phyloP scores from a whole-genome alignment of 352 stramenopile species.

The Globisporangium parvum region DNA sequence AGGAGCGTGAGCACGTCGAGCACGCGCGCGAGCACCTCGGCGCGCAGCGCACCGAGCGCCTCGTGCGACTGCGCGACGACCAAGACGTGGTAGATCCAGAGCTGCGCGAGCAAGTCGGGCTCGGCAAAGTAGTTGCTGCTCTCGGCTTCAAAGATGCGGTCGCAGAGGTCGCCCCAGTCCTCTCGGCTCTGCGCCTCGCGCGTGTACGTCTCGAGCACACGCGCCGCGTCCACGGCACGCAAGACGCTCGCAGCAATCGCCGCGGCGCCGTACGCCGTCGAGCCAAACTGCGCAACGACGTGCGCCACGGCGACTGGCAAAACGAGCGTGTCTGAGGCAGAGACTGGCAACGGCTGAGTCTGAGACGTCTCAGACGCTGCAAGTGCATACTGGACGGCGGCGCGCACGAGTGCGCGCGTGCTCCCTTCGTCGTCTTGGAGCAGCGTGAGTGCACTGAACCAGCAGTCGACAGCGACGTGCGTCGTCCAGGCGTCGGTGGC shows the following conservation, averaged over 20 bases:
- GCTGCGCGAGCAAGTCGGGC: slow-evolving; percentile 51
- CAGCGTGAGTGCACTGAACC: slow-evolving; percentile 49
- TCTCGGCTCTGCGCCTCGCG: slow-evolving; percentile 27
- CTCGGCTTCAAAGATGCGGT: slow-evolving; percentile 75
- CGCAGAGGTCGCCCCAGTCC: slow-evolving; percentile 52
- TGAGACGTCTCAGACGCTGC: background rate
- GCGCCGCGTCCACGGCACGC: slow-evolving; percentile 29
- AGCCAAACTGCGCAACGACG: slow-evolving; percentile 30
- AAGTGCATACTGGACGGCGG: slow-evolving; percentile 33
- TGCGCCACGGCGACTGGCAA: slow-evolving; percentile 48
- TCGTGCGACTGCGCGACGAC: slow-evolving; percentile 7
- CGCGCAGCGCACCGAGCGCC: slow-evolving; percentile 15
- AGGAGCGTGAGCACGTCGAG: slow-evolving; percentile 10
- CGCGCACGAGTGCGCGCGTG: slow-evolving; percentile 24
- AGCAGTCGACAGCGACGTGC: slow-evolving; percentile 39
- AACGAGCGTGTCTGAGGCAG: slow-evolving; percentile 48
- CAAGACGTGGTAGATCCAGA: slow-evolving; percentile 38
- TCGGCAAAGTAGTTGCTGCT: slow-evolving; percentile 79
- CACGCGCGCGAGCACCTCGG: slow-evolving; percentile 26
- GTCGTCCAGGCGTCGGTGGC: background rate
- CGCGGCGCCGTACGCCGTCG: slow-evolving; percentile 20
- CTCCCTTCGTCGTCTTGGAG: slow-evolving; percentile 66
- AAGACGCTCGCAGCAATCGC: slow-evolving; percentile 28
- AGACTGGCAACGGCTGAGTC: background rate
- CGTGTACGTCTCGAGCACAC: slow-evolving; percentile 36